These are phyloP conservation scores for Xylariaceae sp. DNA, from an alignment of 2,329 filamentous ascomycete genomes.

Conservation along the genomic window DNA sequence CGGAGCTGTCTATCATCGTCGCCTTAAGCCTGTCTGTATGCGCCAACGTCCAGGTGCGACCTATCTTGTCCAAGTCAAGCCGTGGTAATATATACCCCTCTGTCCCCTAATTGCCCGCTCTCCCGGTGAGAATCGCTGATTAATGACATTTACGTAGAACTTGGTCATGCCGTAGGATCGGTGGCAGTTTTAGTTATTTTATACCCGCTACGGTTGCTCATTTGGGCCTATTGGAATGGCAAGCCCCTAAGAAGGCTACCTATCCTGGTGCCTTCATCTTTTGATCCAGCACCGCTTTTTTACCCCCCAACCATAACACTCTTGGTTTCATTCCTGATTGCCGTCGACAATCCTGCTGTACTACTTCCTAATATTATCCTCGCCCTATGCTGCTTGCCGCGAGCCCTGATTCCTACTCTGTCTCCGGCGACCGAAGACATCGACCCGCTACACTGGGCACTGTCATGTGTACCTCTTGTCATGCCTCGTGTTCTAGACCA, in stretches of 20 bases:
- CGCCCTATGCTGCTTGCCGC: constrained; percentile 71
- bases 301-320: constrained; percentile 77
- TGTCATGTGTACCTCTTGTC: constrained; percentile 67
- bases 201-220: constrained; percentile 58
- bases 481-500: constrained; percentile 30
- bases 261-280: constrained; percentile 63
- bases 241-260: constrained; percentile 38
- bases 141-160: constrained; percentile 36
- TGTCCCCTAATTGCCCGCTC: not conserved
- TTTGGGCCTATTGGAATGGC: constrained; percentile 44
- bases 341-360: constrained; percentile 54
- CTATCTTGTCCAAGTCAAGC: constrained; percentile 44
- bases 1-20: constrained; percentile 50
- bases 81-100: constrained; percentile 39
- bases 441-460: constrained; percentile 71
- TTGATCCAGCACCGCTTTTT: constrained; percentile 86
- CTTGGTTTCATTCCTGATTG: constrained; percentile 71
- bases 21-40: constrained; percentile 47
- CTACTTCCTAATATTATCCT: constrained; percentile 80
- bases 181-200: constrained; percentile 41
- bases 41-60: constrained; percentile 44
- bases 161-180: constrained; percentile 36
- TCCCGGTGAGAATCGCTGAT: constrained; percentile 4
- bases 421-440: constrained; percentile 52
- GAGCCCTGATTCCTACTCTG: constrained; percentile 63